Evolutionary conservation across 2,329 filamentous ascomycete genomes (phyloP).

Genomic region (Penicillium freii): DNA sequence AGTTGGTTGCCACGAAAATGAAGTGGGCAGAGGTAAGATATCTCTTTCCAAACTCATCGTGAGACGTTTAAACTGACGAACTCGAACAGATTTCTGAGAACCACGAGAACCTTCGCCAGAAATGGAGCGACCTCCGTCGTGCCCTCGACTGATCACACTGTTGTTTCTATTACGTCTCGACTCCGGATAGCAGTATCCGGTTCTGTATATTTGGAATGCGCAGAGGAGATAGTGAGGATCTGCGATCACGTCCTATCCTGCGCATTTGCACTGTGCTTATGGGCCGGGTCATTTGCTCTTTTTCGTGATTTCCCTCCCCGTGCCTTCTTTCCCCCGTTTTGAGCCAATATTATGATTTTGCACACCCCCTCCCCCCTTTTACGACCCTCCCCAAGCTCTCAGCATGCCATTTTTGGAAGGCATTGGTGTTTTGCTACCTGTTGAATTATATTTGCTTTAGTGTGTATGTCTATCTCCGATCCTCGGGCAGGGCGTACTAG

Average conservation of each 20-base stretch:
- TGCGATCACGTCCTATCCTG: constrained; percentile 19
- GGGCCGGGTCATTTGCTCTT: constrained; percentile 19
- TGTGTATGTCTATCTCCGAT: constrained; percentile 10
- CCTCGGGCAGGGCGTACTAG: constrained; percentile 13
- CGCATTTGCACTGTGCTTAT: constrained; percentile 9
- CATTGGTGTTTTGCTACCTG: constrained; percentile 15
- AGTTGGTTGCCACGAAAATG: constrained; percentile 92
- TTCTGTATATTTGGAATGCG: constrained; percentile 24
- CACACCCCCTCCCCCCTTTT: neutral
- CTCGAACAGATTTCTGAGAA: constrained; percentile 60
- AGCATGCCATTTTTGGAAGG: constrained; percentile 17
- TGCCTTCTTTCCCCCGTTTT: constrained; percentile 1
- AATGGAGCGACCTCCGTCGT: constrained; percentile 70
- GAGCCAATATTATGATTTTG: constrained; percentile 9
- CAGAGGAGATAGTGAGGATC: constrained; percentile 13
- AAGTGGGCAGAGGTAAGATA: constrained; percentile 81
- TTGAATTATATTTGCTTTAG: constrained; percentile 7
- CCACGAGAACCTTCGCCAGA: constrained; percentile 70
- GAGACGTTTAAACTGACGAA: neutral
- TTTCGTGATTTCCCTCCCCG: neutral
- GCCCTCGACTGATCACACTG: constrained; percentile 46
- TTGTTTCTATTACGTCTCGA: neutral
- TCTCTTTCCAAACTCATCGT: neutral
- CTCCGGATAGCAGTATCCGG: constrained; percentile 1
- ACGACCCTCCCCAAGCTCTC: constrained; percentile 11